A percentile compares a stretch with the other conserved stretches of the same genome.
Evolutionary conservation across 352 stramenopile species (phyloP).

Genomic region (Phytophthora sp.): DNA sequence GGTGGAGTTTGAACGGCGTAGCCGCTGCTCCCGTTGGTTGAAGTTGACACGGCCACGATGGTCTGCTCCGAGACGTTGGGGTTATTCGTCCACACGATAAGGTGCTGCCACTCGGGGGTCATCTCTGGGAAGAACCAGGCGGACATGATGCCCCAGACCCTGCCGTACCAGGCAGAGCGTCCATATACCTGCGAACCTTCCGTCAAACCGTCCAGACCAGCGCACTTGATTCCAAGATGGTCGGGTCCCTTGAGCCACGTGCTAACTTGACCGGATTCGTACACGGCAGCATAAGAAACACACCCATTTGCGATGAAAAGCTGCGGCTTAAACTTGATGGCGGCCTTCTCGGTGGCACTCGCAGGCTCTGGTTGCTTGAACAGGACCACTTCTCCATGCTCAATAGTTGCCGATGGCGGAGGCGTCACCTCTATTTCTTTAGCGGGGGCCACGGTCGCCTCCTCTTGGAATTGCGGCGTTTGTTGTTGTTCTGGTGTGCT

Average conservation of each 20-base stretch:
- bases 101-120: slow-evolving; percentile 10
- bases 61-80: slow-evolving; percentile 15
- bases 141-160: slow-evolving; percentile 27
- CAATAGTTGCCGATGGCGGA: background rate
- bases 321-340: background rate
- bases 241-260: slow-evolving; percentile 4
- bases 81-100: slow-evolving; percentile 28
- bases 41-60: slow-evolving; percentile 16
- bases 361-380: background rate
- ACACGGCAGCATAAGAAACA: background rate
- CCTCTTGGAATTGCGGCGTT: too few relatives aligned
- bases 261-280: slow-evolving; percentile 12
- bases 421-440: background rate
- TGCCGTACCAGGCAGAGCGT: slow-evolving; percentile 20
- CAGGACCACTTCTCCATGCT: background rate
- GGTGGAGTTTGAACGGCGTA: slow-evolving; percentile 6
- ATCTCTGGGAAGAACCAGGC: slow-evolving; percentile 14
- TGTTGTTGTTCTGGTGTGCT: too few relatives aligned
- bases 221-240: background rate
- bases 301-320: background rate
- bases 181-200: slow-evolving; percentile 20
- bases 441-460: background rate
- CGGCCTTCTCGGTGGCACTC: background rate
- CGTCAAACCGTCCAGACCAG: background rate
- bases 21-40: background rate